Percentiles rank a stretch among this genome's conserved stretches.
Evolutionary conservation across 2,329 filamentous ascomycete genomes (phyloP).

Genomic region (Aotearoamyces nothofagi): DNA sequence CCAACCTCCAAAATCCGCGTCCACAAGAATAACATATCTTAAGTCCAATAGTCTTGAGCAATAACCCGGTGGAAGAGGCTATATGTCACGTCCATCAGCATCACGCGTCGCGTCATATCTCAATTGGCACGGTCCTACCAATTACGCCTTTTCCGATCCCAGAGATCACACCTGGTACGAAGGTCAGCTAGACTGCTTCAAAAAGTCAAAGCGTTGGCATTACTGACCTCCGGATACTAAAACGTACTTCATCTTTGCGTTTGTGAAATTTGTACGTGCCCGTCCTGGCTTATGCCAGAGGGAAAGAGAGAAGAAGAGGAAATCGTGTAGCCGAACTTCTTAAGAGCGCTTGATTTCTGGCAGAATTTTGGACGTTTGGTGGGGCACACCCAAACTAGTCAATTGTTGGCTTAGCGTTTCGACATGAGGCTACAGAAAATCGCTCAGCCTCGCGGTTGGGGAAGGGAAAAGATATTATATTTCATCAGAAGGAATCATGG

Average conservation of each 20-base stretch:
- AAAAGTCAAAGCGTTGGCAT: not conserved
- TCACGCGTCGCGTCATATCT: conserved; percentile 1
- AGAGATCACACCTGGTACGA: conserved; percentile 30
- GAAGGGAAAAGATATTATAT: too few species aligned
- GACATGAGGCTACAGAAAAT: too few species aligned
- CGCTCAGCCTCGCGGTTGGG: too few species aligned
- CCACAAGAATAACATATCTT: conserved; percentile 40
- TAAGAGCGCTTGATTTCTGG: not conserved
- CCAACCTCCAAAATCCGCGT: conserved; percentile 2
- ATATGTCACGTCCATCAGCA: conserved; percentile 10
- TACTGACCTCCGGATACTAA: conserved; percentile 56
- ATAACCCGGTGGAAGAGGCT: conserved; percentile 57
- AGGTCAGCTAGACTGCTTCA: conserved; percentile 7
- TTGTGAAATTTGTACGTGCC: conserved; percentile 11
- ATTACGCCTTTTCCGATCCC: conserved; percentile 52
- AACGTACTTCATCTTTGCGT: conserved; percentile 60
- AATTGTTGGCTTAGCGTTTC: not conserved
- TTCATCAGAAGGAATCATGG: too few species aligned
- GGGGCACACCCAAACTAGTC: not conserved
- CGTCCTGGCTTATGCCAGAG: conserved; percentile 14
- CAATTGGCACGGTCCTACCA: conserved; percentile 28
- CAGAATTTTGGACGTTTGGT: not conserved
- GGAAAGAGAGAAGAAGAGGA: conserved; percentile 11
- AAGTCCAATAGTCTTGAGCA: conserved; percentile 68
- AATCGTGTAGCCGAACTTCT: conserved; percentile 1